Percentiles rank a stretch among this genome's conserved stretches.
Conservation (phyloP, 495 filamentous ascomycete species). For the Daldinia vernicosa region DNA sequence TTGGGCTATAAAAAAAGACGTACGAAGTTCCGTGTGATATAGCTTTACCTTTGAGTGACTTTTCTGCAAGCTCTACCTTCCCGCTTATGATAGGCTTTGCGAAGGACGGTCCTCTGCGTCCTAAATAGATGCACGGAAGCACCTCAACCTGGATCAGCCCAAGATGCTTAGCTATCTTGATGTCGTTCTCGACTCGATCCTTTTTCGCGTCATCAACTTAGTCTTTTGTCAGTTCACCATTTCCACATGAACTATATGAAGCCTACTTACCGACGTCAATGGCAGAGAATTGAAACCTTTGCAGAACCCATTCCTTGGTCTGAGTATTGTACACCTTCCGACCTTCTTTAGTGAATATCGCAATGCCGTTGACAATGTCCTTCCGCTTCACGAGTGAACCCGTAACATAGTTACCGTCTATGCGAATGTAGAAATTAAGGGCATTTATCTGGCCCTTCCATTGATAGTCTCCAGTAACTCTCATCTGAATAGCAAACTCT, state of each 20-base stretch:
- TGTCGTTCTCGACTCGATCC: constrained; percentile 37
- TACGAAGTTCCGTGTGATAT: constrained; percentile 41
- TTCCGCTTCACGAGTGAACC: background rate
- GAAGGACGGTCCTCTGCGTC: too few species aligned
- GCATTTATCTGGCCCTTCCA: constrained; percentile 14
- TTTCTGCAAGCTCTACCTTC: constrained; percentile 29
- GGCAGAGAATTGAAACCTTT: constrained; percentile 33
- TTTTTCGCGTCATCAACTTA: constrained; percentile 34
- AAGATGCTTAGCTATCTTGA: constrained; percentile 31
- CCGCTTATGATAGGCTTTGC: background rate
- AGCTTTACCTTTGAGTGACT: constrained; percentile 38
- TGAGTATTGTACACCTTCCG: background rate
- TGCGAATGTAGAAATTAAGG: background rate
- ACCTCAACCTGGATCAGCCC: constrained; percentile 44
- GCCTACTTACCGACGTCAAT: constrained; percentile 38
- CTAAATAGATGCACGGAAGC: background rate
- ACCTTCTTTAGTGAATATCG: background rate
- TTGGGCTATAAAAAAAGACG: background rate
- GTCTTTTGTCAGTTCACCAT: constrained; percentile 6
- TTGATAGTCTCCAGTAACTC: background rate
- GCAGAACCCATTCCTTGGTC: constrained; percentile 12
- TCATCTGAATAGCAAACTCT: constrained; percentile 39
- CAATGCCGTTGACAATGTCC: background rate
- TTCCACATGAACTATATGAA: background rate
- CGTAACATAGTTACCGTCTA: constrained; percentile 18